Conservation (phyloP, 1,139 yeast genomes). For the Wickerhamomyces sp. region DNA sequence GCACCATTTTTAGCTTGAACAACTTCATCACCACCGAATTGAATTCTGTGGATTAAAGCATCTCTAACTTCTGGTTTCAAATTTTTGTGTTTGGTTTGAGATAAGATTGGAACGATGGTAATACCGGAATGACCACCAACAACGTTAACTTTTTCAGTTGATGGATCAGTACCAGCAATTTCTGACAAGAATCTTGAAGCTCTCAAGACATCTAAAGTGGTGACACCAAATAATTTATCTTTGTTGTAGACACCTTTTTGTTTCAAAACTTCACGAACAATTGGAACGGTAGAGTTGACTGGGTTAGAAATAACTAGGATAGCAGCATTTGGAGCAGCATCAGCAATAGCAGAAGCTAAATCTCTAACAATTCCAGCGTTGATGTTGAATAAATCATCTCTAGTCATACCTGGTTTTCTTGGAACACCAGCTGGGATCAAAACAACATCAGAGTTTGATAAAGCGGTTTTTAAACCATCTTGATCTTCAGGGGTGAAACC, state of each 20-base stretch:
- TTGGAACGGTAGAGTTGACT: slow-evolving; percentile 97
- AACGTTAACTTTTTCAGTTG: slow-evolving; percentile 70
- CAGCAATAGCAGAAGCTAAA: slow-evolving; percentile 85
- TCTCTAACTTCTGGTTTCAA: slow-evolving; percentile 51
- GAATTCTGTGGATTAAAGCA: slow-evolving; percentile 85
- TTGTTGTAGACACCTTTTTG: slow-evolving; percentile 86
- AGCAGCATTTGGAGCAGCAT: slow-evolving; percentile 82
- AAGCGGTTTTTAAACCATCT: slow-evolving; percentile 71
- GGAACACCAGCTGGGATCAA: slow-evolving; percentile 99
- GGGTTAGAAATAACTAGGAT: slow-evolving; percentile 92
- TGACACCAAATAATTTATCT: slow-evolving; percentile 90
- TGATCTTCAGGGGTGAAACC: slow-evolving; percentile 81
- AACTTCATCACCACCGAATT: slow-evolving; percentile 98
- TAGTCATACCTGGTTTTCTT: slow-evolving; percentile 99
- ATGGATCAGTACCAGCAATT: slow-evolving; percentile 48
- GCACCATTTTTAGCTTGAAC: slow-evolving; percentile 98
- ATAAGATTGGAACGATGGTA: slow-evolving; percentile 92
- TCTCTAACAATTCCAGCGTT: slow-evolving; percentile 95
- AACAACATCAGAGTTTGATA: slow-evolving; percentile 80
- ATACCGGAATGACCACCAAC: slow-evolving; percentile 99
- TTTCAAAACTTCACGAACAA: slow-evolving; percentile 92
- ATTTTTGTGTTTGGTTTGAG: slow-evolving; percentile 60
- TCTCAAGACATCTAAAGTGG: slow-evolving; percentile 92
- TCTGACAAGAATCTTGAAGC: slow-evolving; percentile 84
- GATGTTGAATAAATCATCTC: slow-evolving; percentile 96